Percentiles rank a stretch among this genome's conserved stretches.
phyloP scores from a whole-genome alignment of 805 yeast genomes.

The Wickerhamomyces queroliae region DNA sequence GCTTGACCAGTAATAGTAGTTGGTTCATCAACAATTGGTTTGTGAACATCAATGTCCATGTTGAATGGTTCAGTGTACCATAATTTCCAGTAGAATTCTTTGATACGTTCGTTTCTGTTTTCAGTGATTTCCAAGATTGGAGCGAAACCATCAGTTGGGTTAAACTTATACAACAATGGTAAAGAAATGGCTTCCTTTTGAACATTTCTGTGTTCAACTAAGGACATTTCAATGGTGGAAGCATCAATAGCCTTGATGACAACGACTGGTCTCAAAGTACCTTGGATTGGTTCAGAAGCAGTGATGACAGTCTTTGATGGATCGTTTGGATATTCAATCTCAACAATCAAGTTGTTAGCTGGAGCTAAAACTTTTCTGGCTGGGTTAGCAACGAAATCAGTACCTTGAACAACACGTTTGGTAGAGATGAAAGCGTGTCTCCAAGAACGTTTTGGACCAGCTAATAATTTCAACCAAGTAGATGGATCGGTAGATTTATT shows the following conservation, averaged over 20 bases:
- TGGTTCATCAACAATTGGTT: conserved; percentile 64
- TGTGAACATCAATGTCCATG: conserved; percentile 61
- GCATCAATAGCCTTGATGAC: conserved; percentile 47
- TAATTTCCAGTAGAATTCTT: conserved; percentile 93
- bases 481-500: conserved; percentile 27
- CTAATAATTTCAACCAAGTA: conserved; percentile 74
- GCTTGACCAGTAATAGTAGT: conserved; percentile 66
- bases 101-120: conserved; percentile 88
- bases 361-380: conserved; percentile 79
- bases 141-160: conserved; percentile 88
- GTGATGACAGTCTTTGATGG: conserved; percentile 53
- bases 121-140: conserved; percentile 89
- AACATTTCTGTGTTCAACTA: conserved; percentile 86
- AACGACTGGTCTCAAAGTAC: conserved; percentile 61
- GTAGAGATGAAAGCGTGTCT: conserved; percentile 83
- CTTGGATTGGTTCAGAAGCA: conserved; percentile 67
- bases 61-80: conserved; percentile 78
- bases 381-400: conserved; percentile 74
- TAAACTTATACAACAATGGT: conserved; percentile 71
- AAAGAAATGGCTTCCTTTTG: conserved; percentile 70
- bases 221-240: conserved; percentile 55
- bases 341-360: conserved; percentile 53
- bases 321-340: conserved; percentile 47
- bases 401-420: conserved; percentile 78
- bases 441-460: conserved; percentile 81